Conservation (phyloP, 192 early-diverging fungal species). For the Backusella tarrabulga region DNA sequence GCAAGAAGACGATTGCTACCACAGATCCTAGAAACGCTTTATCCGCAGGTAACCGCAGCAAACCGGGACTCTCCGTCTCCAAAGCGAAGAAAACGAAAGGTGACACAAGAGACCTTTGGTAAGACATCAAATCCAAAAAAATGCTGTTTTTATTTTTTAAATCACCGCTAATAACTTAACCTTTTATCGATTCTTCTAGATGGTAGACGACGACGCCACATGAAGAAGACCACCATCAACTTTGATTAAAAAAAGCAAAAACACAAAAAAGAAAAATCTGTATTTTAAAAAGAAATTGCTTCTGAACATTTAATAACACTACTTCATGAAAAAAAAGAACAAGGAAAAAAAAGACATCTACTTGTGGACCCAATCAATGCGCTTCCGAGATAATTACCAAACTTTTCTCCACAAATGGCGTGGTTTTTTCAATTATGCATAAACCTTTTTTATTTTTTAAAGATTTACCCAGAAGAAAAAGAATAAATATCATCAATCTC, state of each 20-base stretch:
- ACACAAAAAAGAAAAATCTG: not conserved
- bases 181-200: not conserved
- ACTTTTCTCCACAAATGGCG: not conserved
- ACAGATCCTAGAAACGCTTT: slow-evolving; percentile 8
- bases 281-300: not conserved
- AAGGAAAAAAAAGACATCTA: not conserved
- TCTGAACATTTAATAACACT: not conserved
- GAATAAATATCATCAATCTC: not conserved
- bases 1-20: slow-evolving; percentile 54
- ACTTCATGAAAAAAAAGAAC: not conserved
- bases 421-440: not conserved
- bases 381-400: not conserved
- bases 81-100: not conserved
- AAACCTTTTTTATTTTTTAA: not conserved
- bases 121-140: not conserved
- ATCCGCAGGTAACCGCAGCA: not conserved
- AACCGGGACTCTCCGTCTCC: not conserved
- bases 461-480: not conserved
- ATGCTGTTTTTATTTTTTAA: not conserved
- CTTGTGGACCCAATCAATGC: not conserved
- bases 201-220: not conserved
- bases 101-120: not conserved
- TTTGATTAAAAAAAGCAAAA: not conserved
- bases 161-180: not conserved
- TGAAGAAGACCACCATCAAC: not conserved